These are phyloP conservation scores for Phaseolus coccineus DNA, from an alignment of 331 rosid genomes.

Conservation along the genomic window DNA sequence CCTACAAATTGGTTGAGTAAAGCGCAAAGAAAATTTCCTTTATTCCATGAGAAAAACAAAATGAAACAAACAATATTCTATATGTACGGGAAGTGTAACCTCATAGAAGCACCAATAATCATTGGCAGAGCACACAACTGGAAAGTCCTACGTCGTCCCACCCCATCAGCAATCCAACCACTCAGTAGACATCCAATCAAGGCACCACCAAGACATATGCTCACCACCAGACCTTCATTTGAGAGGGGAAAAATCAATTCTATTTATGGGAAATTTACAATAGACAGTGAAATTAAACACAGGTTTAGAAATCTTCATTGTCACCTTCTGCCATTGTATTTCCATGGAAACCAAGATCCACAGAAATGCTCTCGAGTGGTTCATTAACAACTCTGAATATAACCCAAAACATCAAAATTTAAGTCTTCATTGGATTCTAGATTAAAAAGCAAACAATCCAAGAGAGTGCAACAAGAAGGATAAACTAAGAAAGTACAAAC, in stretches of 20 bases:
- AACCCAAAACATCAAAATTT: slow-evolving; percentile 38
- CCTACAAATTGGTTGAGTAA: neutral
- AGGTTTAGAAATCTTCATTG: slow-evolving; percentile 29
- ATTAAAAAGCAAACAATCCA: slow-evolving; percentile 35
- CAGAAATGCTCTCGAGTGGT: slow-evolving; percentile 93
- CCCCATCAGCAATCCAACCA: slow-evolving; percentile 92
- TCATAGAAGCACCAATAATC: slow-evolving; percentile 88
- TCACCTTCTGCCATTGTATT: slow-evolving; percentile 95
- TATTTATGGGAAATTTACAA: slow-evolving; percentile 37
- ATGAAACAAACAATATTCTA: slow-evolving; percentile 20
- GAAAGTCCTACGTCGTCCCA: slow-evolving; percentile 96
- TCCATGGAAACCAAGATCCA: slow-evolving; percentile 92
- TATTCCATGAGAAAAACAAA: slow-evolving; percentile 15
- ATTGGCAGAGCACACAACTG: slow-evolving; percentile 89
- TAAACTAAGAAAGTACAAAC: slow-evolving; percentile 61
- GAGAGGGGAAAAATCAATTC: slow-evolving; percentile 27
- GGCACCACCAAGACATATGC: slow-evolving; percentile 96
- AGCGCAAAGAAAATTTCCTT: neutral
- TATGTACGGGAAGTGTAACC: slow-evolving; percentile 60
- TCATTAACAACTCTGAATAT: slow-evolving; percentile 88
- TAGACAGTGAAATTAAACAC: slow-evolving; percentile 35
- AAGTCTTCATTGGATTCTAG: slow-evolving; percentile 22
- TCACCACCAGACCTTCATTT: slow-evolving; percentile 90
- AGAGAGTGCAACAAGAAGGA: slow-evolving; percentile 29
- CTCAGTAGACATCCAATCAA: slow-evolving; percentile 84